Evolutionary conservation across 1,284 basidiomycete genomes (phyloP), one percentile per base, ranked within the genome.

Genomic region (Irpex lacteus): DNA sequence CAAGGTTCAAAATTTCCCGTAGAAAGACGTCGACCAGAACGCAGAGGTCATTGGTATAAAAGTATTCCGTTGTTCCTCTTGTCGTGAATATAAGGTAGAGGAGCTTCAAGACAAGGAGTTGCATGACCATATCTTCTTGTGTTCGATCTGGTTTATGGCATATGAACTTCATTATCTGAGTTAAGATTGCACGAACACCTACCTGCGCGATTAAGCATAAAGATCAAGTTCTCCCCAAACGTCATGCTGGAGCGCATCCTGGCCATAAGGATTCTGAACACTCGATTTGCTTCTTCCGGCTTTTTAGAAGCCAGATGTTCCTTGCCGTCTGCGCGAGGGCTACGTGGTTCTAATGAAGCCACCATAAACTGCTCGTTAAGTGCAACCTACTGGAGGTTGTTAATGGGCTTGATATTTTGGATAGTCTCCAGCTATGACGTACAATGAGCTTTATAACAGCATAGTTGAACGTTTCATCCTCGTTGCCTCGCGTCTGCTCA

Each of bases 351-450:
- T 59, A 85, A 68, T 15, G 80, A 81, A 1, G 87, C 89, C 7
- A 98, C 95, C 97, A 99, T 98, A 78, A 98, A 98, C 76, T 99
- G 97, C 76, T 99, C 97, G 73, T 98, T 98, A 49, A 99, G 82
- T 0, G 97, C 92, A 50, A 95, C 88, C 93, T 95, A 66, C 4
- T 66, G 54, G 65, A 13, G 8, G 5, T 5, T 55, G 38, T 55
- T 34, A 36, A 11, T 53, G 2, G 21, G 38, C 15, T 15, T 40
- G 40, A 49, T n/a, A 49, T 52, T 5, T 50, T 7, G 56, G 2
- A 19, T 32, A 60, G 15, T n/a, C 18, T 32, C 38, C 7, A 13
- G 3, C 36, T 0, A 26, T 26, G 6, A 67, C 91, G 72, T 69
- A 95, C 95, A 68, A 98, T 90, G 50, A 98, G 83, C 73, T 95